Evolutionary conservation across 2,329 filamentous ascomycete genomes (phyloP).

Genomic region (Byssothecium circinans): DNA sequence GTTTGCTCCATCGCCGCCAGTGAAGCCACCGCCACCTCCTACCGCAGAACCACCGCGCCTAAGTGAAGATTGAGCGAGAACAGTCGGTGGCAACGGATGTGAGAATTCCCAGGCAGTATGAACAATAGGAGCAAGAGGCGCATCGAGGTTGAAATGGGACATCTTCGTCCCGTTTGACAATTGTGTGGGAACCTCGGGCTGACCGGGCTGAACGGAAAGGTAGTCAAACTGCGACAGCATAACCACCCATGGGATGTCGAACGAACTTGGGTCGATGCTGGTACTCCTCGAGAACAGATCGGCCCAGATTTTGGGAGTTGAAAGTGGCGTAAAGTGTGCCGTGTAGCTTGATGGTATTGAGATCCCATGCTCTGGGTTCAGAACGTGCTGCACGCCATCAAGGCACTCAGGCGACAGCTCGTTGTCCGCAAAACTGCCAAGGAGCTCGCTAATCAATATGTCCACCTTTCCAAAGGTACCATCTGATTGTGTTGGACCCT

Average conservation of each 20-base stretch:
- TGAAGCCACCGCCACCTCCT: conserved; percentile 72
- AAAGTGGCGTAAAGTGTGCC: conserved; percentile 88
- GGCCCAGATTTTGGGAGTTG: conserved; percentile 80
- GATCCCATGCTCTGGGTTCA: conserved; percentile 79
- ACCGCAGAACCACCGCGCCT: conserved; percentile 66
- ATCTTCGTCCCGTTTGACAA: conserved; percentile 46
- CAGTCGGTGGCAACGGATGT: conserved; percentile 67
- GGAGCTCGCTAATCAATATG: conserved; percentile 89
- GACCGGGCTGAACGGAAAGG: conserved; percentile 61
- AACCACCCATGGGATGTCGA: conserved; percentile 92
- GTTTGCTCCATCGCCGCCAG: conserved; percentile 77
- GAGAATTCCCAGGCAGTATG: conserved; percentile 79
- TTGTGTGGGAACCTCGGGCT: conserved; percentile 51
- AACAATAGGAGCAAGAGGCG: conserved; percentile 53
- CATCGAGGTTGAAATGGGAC: conserved; percentile 35
- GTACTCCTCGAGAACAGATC: conserved; percentile 69
- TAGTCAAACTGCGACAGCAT: conserved; percentile 89
- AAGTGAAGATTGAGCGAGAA: conserved; percentile 58
- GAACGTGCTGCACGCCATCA: conserved; percentile 89
- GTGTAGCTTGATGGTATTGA: conserved; percentile 94
- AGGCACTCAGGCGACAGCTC: conserved; percentile 95
- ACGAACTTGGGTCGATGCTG: conserved; percentile 67
- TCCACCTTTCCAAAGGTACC: conserved; percentile 71
- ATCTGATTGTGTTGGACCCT: conserved; percentile 66
- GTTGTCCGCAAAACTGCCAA: conserved; percentile 96